These are phyloP conservation scores for Kluyveromyces sp. DNA, from an alignment of 1,139 yeast species.

Conservation along the genomic window DNA sequence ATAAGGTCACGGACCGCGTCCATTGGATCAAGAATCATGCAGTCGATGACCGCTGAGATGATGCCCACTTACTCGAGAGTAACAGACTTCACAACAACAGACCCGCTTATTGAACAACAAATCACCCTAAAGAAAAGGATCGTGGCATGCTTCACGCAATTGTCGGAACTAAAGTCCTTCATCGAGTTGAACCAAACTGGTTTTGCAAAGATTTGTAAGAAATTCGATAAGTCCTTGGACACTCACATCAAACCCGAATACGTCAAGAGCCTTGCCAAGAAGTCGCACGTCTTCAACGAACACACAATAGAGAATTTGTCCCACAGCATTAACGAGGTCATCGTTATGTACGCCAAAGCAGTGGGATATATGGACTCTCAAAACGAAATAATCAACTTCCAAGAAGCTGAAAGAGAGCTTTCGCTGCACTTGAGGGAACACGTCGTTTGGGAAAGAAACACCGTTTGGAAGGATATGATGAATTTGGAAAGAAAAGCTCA, in stretches of 20 bases:
- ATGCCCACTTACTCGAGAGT: slow-evolving; percentile 15
- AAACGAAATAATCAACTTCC: slow-evolving; percentile 24
- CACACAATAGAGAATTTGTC: slow-evolving; percentile 40
- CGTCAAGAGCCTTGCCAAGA: slow-evolving; percentile 34
- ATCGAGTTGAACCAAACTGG: slow-evolving; percentile 82
- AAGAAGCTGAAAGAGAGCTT: slow-evolving; percentile 54
- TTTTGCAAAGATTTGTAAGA: slow-evolving; percentile 78
- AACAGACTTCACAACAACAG: slow-evolving; percentile 12
- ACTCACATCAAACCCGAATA: slow-evolving; percentile 50
- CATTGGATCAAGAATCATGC: slow-evolving; percentile 3
- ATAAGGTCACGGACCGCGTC: slow-evolving; percentile 1
- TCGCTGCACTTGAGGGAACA: slow-evolving; percentile 78
- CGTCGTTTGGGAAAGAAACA: slow-evolving; percentile 92
- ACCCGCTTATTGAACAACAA: slow-evolving; percentile 29
- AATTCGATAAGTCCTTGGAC: slow-evolving; percentile 76
- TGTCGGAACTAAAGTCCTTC: slow-evolving; percentile 78
- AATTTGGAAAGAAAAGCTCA: slow-evolving; percentile 72
- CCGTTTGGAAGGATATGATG: slow-evolving; percentile 95
- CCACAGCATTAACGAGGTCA: slow-evolving; percentile 34
- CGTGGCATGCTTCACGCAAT: slow-evolving; percentile 57
- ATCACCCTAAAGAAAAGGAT: slow-evolving; percentile 64
- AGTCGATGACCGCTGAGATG: slow-evolving; percentile 9
- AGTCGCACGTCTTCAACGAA: slow-evolving; percentile 40
- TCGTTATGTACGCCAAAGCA: slow-evolving; percentile 38
- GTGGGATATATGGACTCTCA: slow-evolving; percentile 5